Evolutionary conservation across 495 filamentous ascomycete genomes (phyloP).

Genomic region (Polyplosphaeria fusca): DNA sequence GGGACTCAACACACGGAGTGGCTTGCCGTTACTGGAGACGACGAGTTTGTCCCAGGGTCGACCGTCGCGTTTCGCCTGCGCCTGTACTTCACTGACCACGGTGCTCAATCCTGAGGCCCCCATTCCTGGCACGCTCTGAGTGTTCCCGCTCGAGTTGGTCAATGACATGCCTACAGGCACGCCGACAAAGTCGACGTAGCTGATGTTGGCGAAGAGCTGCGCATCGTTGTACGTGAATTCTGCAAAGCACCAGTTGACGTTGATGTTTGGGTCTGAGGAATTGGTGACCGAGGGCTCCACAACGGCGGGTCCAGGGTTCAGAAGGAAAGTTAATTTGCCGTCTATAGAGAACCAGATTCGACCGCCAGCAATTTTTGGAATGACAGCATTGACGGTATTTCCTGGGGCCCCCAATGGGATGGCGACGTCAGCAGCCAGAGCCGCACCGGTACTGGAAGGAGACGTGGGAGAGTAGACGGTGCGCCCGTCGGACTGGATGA

Average conservation of each 20-base stretch:
- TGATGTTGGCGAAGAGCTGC: slow-evolving; percentile 73
- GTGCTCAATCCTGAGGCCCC: slow-evolving; percentile 54
- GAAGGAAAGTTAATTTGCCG: slow-evolving; percentile 60
- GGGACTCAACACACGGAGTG: slow-evolving; percentile 63
- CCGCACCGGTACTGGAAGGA: slow-evolving; percentile 45
- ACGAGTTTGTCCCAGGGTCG: slow-evolving; percentile 65
- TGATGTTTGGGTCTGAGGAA: slow-evolving; percentile 61
- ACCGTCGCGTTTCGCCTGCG: slow-evolving; percentile 53
- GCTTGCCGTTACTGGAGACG: slow-evolving; percentile 49
- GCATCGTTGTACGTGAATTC: slow-evolving; percentile 69
- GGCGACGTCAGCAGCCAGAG: slow-evolving; percentile 55
- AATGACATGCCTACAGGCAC: slow-evolving; percentile 64
- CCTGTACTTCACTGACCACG: slow-evolving; percentile 51
- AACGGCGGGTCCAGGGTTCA: slow-evolving; percentile 67
- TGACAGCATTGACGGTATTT: slow-evolving; percentile 55
- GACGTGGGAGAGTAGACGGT: slow-evolving; percentile 55
- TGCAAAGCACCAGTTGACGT: slow-evolving; percentile 62
- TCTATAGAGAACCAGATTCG: slow-evolving; percentile 67
- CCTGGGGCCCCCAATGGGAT: slow-evolving; percentile 63
- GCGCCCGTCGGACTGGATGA: slow-evolving; percentile 60
- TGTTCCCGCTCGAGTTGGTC: slow-evolving; percentile 49
- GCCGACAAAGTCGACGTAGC: slow-evolving; percentile 70
- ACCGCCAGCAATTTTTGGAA: slow-evolving; percentile 66
- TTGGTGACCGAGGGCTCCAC: slow-evolving; percentile 72
- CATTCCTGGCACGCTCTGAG: slow-evolving; percentile 58